These are phyloP conservation scores for Kuraishia molischiana DNA, from an alignment of 805 yeast species.

Conservation along the genomic window DNA sequence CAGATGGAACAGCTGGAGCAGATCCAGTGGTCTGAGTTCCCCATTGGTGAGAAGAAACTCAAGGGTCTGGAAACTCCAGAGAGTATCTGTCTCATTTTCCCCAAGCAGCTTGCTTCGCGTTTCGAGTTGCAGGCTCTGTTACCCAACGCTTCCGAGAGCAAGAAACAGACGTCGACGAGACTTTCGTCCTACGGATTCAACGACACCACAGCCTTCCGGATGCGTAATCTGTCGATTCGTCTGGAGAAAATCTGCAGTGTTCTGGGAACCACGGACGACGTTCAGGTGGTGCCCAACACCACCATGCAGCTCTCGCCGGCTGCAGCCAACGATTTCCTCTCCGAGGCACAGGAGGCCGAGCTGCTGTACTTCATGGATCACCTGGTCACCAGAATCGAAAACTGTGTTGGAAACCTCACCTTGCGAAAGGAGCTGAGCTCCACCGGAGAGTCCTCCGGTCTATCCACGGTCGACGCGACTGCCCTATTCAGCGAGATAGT, in stretches of 20 bases:
- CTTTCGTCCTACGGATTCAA: neutral
- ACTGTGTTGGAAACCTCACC: slow-evolving; percentile 34
- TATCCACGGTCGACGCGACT: neutral
- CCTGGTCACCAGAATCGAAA: slow-evolving; percentile 60
- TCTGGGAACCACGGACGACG: slow-evolving; percentile 11
- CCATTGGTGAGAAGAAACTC: slow-evolving; percentile 78
- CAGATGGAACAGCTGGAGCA: slow-evolving; percentile 58
- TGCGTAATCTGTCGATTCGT: slow-evolving; percentile 45
- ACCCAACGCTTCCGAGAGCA: slow-evolving; percentile 18
- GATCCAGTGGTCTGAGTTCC: slow-evolving; percentile 58
- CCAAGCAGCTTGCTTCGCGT: slow-evolving; percentile 53
- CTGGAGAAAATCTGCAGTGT: slow-evolving; percentile 49
- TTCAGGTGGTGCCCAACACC: neutral
- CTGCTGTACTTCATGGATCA: slow-evolving; percentile 50
- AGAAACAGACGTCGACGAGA: slow-evolving; percentile 6
- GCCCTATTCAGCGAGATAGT: neutral
- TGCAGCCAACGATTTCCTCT: neutral
- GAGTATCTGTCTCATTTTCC: slow-evolving; percentile 68
- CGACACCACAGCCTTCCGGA: slow-evolving; percentile 14
- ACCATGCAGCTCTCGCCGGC: neutral
- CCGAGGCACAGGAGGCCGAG: slow-evolving; percentile 24
- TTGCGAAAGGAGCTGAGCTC: slow-evolving; percentile 25
- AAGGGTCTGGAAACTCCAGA: slow-evolving; percentile 96
- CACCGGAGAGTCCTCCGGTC: neutral
- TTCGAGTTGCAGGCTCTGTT: slow-evolving; percentile 27